Conservation (phyloP, 768 basidiomycete species). For the Suillus sp. region DNA sequence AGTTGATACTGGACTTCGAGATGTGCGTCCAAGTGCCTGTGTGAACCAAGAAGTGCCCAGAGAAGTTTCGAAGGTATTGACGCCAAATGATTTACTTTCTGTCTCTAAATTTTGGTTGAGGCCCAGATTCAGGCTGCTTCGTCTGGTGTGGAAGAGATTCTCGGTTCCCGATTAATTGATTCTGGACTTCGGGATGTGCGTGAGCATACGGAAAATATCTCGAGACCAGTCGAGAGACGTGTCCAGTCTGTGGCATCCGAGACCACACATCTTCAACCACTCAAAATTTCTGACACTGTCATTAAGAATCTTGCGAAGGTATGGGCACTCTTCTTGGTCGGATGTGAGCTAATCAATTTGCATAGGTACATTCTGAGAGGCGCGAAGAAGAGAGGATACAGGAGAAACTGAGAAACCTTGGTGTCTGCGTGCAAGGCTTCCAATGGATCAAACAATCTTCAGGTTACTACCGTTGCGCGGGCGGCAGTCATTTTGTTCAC, state of each 20-base stretch:
- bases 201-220: neutral
- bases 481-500: conserved; percentile 44
- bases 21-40: no score
- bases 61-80: neutral
- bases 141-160: neutral
- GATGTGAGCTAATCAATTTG: neutral
- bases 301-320: neutral
- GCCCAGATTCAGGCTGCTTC: neutral
- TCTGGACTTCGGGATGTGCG: neutral
- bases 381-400: conserved; percentile 39
- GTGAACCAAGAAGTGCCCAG: neutral
- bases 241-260: neutral
- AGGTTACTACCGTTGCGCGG: conserved; percentile 53
- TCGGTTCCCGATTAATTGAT: neutral
- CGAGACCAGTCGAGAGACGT: neutral
- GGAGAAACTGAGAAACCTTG: conserved; percentile 45
- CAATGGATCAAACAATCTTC: conserved; percentile 42
- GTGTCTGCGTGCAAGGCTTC: conserved; percentile 50
- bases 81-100: neutral
- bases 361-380: conserved; percentile 15
- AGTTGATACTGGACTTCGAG: no score
- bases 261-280: conserved; percentile 8
- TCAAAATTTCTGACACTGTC: conserved; percentile 5
- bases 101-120: neutral
- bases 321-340: neutral